phyloP scores from a whole-genome alignment of 306 rosid species.

The Lathyrus sativus region DNA sequence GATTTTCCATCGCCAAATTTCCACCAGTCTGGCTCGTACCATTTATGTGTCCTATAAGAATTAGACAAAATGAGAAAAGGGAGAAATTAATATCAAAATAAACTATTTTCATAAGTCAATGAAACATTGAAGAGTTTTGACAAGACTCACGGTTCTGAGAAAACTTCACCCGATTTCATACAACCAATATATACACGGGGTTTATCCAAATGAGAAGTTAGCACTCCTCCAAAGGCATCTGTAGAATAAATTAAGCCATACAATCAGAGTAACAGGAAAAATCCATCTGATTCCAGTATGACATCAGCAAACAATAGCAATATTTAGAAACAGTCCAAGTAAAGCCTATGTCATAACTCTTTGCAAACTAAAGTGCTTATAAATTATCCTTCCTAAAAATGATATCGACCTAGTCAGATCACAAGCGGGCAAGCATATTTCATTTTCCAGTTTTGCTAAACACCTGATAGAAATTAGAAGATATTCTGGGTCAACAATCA shows the following conservation, averaged over 20 bases:
- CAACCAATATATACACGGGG: conserved; percentile 69
- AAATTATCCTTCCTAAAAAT: conserved; percentile 14
- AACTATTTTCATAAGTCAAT: conserved; percentile 29
- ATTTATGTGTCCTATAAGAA: conserved; percentile 57
- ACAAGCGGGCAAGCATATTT: not conserved
- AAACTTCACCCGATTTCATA: conserved; percentile 82
- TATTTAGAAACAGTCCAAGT: conserved; percentile 27
- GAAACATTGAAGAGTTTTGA: conserved; percentile 31
- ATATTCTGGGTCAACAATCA: conserved; percentile 22
- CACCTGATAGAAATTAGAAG: conserved; percentile 7
- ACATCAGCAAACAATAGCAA: conserved; percentile 32
- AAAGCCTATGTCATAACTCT: conserved; percentile 17
- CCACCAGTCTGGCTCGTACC: conserved; percentile 86
- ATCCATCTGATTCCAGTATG: conserved; percentile 28
- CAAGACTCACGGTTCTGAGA: conserved; percentile 67
- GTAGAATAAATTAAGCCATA: conserved; percentile 36
- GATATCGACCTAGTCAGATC: not conserved
- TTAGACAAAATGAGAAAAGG: conserved; percentile 29
- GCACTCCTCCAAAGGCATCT: conserved; percentile 70
- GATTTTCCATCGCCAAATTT: conserved; percentile 68
- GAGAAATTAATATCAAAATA: conserved; percentile 15
- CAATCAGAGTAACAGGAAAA: conserved; percentile 30
- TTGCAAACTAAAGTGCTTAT: conserved; percentile 10
- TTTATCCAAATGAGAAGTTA: conserved; percentile 58
- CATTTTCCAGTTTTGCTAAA: conserved; percentile 24